A percentile compares a stretch with the other conserved stretches of the same genome.
Conservation (phyloP, 2,329 filamentous ascomycete genomes). For the Apiospora phragmitis region DNA sequence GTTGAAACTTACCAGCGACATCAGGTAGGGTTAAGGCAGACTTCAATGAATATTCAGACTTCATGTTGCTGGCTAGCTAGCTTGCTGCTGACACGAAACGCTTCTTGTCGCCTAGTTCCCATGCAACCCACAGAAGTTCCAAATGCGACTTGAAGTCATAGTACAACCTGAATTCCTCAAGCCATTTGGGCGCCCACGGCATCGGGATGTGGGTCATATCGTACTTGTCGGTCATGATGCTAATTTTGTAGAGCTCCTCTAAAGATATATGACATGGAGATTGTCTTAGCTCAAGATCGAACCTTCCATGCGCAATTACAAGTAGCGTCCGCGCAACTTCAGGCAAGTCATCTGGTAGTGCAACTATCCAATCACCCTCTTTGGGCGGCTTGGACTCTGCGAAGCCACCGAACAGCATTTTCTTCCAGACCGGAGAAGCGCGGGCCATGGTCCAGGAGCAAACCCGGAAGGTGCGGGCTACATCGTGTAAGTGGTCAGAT, state of each 20-base stretch:
- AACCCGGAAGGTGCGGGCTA: constrained; percentile 18
- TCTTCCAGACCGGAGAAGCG: constrained; percentile 28
- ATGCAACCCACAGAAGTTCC: too few species aligned
- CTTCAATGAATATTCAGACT: too few species aligned
- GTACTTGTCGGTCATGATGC: constrained; percentile 33
- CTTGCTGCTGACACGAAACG: too few species aligned
- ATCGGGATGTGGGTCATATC: constrained; percentile 25
- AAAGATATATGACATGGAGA: constrained; percentile 17
- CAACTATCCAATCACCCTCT: constrained; percentile 25
- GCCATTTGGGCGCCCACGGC: constrained; percentile 22
- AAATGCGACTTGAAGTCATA: too few species aligned
- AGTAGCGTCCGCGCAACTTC: constrained; percentile 29
- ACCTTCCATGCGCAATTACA: constrained; percentile 30
- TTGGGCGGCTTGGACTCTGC: constrained; percentile 21
- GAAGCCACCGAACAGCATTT: constrained; percentile 32
- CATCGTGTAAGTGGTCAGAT: too few species aligned
- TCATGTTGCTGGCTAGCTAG: too few species aligned
- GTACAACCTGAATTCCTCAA: too few species aligned
- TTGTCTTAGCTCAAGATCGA: constrained; percentile 17
- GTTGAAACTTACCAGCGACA: too few species aligned
- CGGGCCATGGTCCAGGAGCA: constrained; percentile 29
- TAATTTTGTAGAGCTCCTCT: constrained; percentile 27
- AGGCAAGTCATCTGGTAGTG: constrained; percentile 32
- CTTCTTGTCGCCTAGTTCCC: too few species aligned
- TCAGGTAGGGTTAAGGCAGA: too few species aligned